Evolutionary conservation across 2,329 filamentous ascomycete genomes (phyloP).

Genomic region (Lasiodiplodia gonubiensis): DNA sequence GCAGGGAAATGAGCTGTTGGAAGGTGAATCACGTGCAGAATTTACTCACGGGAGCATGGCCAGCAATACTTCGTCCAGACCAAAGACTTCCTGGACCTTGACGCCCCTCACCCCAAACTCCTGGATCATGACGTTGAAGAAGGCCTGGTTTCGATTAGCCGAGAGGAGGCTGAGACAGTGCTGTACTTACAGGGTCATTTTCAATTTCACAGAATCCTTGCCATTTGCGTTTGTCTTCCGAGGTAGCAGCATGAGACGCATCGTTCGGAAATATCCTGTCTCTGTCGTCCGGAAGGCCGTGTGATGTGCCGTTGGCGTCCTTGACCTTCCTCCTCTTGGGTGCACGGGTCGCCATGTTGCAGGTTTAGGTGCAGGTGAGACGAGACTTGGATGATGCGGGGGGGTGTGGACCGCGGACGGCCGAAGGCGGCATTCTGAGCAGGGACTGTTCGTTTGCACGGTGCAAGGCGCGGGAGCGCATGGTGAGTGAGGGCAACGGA

Average conservation of each 20-base stretch:
- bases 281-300: conserved; percentile 10
- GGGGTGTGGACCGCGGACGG: background rate
- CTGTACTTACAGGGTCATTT: conserved; percentile 74
- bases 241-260: conserved; percentile 37
- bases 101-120: conserved; percentile 77
- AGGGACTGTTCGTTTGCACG: background rate
- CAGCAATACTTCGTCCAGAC: conserved; percentile 70
- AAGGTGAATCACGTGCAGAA: background rate
- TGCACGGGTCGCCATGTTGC: conserved; percentile 26
- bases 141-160: conserved; percentile 58
- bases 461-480: background rate
- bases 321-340: conserved; percentile 27
- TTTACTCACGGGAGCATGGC: conserved; percentile 59
- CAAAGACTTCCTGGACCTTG: conserved; percentile 77
- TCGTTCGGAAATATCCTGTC: conserved; percentile 25
- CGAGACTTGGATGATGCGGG: background rate
- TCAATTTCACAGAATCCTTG: conserved; percentile 83
- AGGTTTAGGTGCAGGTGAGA: background rate
- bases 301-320: background rate
- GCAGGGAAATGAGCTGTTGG: background rate
- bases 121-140: conserved; percentile 84
- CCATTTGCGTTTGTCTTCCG: conserved; percentile 58
- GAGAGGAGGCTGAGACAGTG: conserved; percentile 35
- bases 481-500: conserved; percentile 4
- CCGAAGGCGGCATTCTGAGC: conserved; percentile 12